Evolutionary conservation across 2,329 filamentous ascomycete species (phyloP).

Genomic region (Fusarium falciforme): DNA sequence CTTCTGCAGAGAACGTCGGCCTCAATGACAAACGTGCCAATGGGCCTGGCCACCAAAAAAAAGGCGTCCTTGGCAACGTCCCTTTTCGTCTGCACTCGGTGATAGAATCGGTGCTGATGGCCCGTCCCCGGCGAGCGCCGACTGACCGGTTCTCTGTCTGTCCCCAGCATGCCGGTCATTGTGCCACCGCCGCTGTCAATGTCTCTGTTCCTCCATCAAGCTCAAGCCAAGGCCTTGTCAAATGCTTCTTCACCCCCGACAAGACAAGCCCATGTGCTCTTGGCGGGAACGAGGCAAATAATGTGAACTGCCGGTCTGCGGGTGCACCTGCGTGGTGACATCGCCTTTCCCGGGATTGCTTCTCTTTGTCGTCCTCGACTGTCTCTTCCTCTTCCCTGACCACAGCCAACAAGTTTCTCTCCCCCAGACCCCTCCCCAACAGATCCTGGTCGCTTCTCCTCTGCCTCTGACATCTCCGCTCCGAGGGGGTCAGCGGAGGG

Average conservation of each 20-base stretch:
- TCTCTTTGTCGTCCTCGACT: background rate
- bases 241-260: slow-evolving; percentile 34
- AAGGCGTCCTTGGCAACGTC: slow-evolving; percentile 5
- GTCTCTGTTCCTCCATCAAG: background rate
- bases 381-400: background rate
- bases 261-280: background rate
- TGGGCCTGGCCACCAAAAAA: background rate
- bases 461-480: slow-evolving; percentile 24
- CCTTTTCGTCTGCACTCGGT: background rate
- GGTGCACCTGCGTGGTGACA: slow-evolving; percentile 7
- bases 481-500: slow-evolving; percentile 29
- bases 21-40: background rate
- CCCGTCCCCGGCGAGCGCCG: slow-evolving; percentile 4
- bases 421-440: slow-evolving; percentile 6
- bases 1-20: background rate
- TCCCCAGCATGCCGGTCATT: background rate
- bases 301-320: slow-evolving; percentile 4
- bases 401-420: background rate
- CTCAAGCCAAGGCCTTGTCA: slow-evolving; percentile 36
- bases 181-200: background rate
- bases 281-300: slow-evolving; percentile 6
- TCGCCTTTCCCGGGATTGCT: background rate
- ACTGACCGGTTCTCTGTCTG: slow-evolving; percentile 1
- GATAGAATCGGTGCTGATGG: background rate
- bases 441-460: background rate